Evolutionary conservation across 2,329 filamentous ascomycete species (phyloP), one percentile per base, ranked within the genome.

Genomic region (Penicillium crustosum): DNA sequence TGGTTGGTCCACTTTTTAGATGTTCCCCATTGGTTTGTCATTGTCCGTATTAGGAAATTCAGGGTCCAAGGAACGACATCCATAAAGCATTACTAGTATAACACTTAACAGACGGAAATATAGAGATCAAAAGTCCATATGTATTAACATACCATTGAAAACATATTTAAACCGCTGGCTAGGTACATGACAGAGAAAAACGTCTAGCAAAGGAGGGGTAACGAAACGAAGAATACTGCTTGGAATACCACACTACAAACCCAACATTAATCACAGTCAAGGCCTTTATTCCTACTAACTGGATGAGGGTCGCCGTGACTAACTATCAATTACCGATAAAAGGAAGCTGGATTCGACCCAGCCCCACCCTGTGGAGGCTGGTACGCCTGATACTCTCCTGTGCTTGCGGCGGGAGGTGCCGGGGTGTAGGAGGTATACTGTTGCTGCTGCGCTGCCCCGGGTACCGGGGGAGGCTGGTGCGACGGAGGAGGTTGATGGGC

Each of bases 281-380:
- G 31, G 51, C 21, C 53, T 47, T 55, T 33, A 36, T 38, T 25
- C 12, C 19, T 9, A 52, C 33, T 42, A 29, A 53, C n/a, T 21
- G 33, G 39, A 42, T 25, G 15, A 31, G 7, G 17, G 25, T 21
- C 12, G 12, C 31, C 36, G 3, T 4, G 44, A 41, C 25, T 8
- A 45, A 15, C n/a, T 17, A 42, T 31, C 19, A 25, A 57, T 64
- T 68, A 77, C 63, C 72, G 70, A 58, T 78, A 78, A 54, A 69
- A 78, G 3, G 73, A 72, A 49, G 70, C 69, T 7, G 75, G 75
- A 57, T 77, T 77, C 31, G 72, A 66, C 47, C 65, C 68, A 27
- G 70, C 55, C 17, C 67, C 67, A 21, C 67, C 65, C 54, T 70
- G 68, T n/a, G 71, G 47, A n/a, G 70, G 68, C 38, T 74, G 71